phyloP scores from a whole-genome alignment of 495 filamentous ascomycete species.

The Daldinia vernicosa region DNA sequence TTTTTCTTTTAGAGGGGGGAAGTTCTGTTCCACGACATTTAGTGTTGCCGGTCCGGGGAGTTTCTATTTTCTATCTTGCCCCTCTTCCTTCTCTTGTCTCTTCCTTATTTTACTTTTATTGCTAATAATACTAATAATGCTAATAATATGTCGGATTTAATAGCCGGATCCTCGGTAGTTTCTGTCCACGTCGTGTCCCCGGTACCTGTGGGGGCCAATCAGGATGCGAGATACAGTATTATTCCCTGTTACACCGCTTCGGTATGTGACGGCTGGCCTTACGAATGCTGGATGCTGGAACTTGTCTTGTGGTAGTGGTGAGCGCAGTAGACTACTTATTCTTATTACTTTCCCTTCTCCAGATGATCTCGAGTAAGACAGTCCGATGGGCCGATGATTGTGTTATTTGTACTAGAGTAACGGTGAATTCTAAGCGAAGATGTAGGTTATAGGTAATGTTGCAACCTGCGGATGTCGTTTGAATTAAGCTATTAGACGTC shows the following conservation, averaged over 20 bases:
- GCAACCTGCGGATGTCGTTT: background rate
- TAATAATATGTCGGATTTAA: slow-evolving; percentile 6
- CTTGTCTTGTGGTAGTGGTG: background rate
- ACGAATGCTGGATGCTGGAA: background rate
- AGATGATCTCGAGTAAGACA: slow-evolving; percentile 1
- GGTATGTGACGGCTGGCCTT: slow-evolving; percentile 5
- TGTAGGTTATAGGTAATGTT: no score
- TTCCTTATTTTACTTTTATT: background rate
- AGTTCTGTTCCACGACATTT: background rate
- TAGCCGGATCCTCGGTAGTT: slow-evolving; percentile 31
- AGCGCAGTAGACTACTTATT: background rate
- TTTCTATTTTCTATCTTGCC: background rate
- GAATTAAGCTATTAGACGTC: slow-evolving; percentile 4
- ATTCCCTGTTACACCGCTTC: slow-evolving; percentile 26
- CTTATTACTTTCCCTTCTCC: background rate
- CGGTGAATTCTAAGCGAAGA: background rate
- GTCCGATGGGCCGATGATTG: slow-evolving; percentile 1
- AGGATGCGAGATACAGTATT: background rate
- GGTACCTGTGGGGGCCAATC: slow-evolving; percentile 24
- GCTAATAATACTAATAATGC: no score
- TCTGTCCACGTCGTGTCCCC: slow-evolving; percentile 23
- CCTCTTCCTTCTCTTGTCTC: background rate
- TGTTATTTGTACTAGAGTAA: background rate
- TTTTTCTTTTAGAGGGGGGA: background rate
- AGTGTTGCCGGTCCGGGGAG: background rate